Conservation (phyloP, 176 grass and related monocot species). For the Panicum miliaceum region DNA sequence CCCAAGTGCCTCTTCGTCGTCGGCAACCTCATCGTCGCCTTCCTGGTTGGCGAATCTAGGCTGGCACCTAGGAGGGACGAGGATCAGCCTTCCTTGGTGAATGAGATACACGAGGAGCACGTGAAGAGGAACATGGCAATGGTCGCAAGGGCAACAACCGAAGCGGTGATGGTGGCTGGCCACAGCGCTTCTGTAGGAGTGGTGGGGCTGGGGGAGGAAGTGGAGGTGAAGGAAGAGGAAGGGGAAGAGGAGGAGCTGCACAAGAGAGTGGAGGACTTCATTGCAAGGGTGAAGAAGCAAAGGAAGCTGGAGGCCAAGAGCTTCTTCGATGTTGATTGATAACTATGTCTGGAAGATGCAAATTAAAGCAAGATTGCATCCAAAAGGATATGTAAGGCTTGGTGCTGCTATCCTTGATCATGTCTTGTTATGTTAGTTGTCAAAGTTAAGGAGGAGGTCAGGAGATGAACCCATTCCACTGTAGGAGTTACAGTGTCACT, state of each 20-base stretch:
- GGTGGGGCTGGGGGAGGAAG: constrained; percentile 24
- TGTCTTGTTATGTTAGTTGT: constrained; percentile 35
- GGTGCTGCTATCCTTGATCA: constrained; percentile 29
- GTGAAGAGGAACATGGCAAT: constrained; percentile 42
- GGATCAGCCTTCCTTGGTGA: constrained; percentile 33
- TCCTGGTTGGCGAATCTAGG: constrained; percentile 84
- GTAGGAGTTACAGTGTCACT: constrained; percentile 39
- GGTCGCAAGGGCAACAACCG: not conserved
- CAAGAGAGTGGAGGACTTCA: constrained; percentile 93
- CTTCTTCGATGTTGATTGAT: constrained; percentile 60
- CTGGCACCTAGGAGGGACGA: constrained; percentile 19
- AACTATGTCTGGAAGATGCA: not conserved
- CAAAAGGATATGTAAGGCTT: constrained; percentile 39
- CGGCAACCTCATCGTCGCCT: constrained; percentile 81
- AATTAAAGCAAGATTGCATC: constrained; percentile 13
- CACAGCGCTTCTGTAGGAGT: constrained; percentile 26
- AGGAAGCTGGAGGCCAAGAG: constrained; percentile 77
- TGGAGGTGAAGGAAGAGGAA: constrained; percentile 39
- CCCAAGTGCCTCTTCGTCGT: constrained; percentile 86
- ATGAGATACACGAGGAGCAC: constrained; percentile 60
- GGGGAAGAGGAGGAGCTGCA: constrained; percentile 62
- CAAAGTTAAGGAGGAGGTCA: constrained; percentile 25
- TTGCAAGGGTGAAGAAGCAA: constrained; percentile 86
- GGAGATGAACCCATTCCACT: constrained; percentile 37
- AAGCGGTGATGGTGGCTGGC: constrained; percentile 7